phyloP scores from a whole-genome alignment of 2,329 filamentous ascomycete genomes.

The Rutstroemia sp. region DNA sequence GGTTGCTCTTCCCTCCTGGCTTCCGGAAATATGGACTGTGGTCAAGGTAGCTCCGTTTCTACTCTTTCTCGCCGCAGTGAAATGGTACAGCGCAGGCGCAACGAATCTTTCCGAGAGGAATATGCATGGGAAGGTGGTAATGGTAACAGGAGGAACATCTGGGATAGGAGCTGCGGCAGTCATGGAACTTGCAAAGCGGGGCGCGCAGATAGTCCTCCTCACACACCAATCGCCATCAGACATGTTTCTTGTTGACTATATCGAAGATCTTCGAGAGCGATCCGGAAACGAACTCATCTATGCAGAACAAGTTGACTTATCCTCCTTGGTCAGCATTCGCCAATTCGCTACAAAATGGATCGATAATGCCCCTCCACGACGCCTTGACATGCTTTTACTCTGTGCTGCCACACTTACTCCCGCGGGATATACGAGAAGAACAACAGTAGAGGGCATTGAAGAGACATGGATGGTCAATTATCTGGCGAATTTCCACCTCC shows the following conservation, averaged over 20 bases:
- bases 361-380: constrained; percentile 82
- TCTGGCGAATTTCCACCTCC: constrained; percentile 88
- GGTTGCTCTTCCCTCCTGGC: constrained; percentile 13
- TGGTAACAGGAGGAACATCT: constrained; percentile 90
- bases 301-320: constrained; percentile 87
- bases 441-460: constrained; percentile 76
- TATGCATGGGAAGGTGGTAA: constrained; percentile 89
- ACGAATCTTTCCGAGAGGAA: constrained; percentile 67
- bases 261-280: constrained; percentile 73
- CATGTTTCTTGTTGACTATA: constrained; percentile 84
- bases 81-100: constrained; percentile 71
- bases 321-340: constrained; percentile 82
- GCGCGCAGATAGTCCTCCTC: constrained; percentile 85
- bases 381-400: constrained; percentile 85
- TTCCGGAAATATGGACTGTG: constrained; percentile 35
- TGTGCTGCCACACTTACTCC: constrained; percentile 76
- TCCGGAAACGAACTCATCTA: constrained; percentile 86
- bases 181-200: constrained; percentile 66
- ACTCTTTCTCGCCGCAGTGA: constrained; percentile 50
- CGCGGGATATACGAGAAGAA: constrained; percentile 48
- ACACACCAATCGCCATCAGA: constrained; percentile 76
- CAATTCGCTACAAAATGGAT: constrained; percentile 97
- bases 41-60: constrained; percentile 45
- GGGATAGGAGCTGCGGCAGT: constrained; percentile 79
- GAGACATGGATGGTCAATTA: constrained; percentile 93